Conservation (phyloP, 352 stramenopile genomes). For the Blastocystis sp. region DNA sequence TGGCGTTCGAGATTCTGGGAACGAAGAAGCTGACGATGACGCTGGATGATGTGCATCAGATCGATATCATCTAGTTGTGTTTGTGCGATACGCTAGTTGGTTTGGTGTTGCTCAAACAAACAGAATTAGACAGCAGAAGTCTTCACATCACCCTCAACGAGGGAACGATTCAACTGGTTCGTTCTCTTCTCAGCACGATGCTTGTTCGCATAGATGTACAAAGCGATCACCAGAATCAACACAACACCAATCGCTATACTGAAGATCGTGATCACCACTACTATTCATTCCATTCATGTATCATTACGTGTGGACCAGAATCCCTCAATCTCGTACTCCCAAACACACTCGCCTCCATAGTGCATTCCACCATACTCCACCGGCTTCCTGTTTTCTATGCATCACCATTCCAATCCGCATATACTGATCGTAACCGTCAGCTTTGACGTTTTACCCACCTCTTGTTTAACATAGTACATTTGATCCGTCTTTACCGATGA, state of each 20-base stretch:
- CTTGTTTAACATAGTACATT: background rate
- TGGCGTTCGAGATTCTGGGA: conserved; percentile 69
- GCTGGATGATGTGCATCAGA: conserved; percentile 18
- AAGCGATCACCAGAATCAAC: too few species aligned
- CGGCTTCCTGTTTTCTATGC: conserved; percentile 22
- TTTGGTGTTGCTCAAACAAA: background rate
- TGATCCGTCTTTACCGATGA: conserved; percentile 16
- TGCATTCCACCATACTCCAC: conserved; percentile 17
- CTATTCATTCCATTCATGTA: background rate
- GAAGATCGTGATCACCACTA: conserved; percentile 14
- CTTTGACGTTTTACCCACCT: too few species aligned
- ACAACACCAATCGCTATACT: background rate
- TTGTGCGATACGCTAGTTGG: background rate
- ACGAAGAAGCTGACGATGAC: conserved; percentile 6
- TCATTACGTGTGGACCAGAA: conserved; percentile 10
- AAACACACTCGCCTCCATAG: conserved; percentile 25
- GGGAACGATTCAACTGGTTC: too few species aligned
- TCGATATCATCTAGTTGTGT: conserved; percentile 7
- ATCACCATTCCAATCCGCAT: background rate
- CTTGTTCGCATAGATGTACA: too few species aligned
- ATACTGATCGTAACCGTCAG: too few species aligned
- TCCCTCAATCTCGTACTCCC: conserved; percentile 65
- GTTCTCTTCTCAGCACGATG: too few species aligned
- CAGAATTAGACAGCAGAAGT: too few species aligned
- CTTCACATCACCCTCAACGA: background rate